Evolutionary conservation across 805 yeast genomes (phyloP).

Genomic region (Wickerhamiella brachini): DNA sequence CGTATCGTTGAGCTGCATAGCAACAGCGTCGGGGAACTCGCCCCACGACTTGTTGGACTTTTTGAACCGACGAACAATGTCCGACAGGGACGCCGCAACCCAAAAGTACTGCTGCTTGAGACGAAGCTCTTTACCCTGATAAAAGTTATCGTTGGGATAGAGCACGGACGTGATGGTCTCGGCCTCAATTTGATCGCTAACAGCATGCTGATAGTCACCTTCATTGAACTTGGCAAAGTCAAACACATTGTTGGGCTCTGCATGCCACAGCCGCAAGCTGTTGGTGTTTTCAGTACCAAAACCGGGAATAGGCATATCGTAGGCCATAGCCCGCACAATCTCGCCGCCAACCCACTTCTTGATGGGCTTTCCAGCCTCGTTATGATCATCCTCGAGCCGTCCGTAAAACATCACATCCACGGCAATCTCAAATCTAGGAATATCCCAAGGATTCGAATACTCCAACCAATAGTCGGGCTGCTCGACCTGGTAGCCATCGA

Average conservation of each 20-base stretch:
- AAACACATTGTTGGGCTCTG: constrained; percentile 80
- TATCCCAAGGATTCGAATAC: constrained; percentile 87
- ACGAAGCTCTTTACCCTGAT: constrained; percentile 80
- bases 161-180: constrained; percentile 85
- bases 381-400: constrained; percentile 34
- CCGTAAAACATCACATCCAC: constrained; percentile 89
- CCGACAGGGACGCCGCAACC: constrained; percentile 90
- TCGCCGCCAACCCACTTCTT: constrained; percentile 82
- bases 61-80: constrained; percentile 78
- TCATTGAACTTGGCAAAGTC: constrained; percentile 82
- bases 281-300: constrained; percentile 64
- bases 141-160: constrained; percentile 89
- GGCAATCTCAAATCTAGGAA: constrained; percentile 72
- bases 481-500: constrained; percentile 89
- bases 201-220: constrained; percentile 82
- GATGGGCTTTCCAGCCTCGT: constrained; percentile 39
- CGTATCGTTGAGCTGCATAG: constrained; percentile 88
- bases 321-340: constrained; percentile 76
- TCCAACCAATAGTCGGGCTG: constrained; percentile 90
- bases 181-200: constrained; percentile 72
- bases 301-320: constrained; percentile 89
- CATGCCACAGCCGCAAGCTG: constrained; percentile 81
- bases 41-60: constrained; percentile 65
- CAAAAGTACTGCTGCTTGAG: constrained; percentile 93
- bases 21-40: constrained; percentile 72